Conservation (phyloP, 2,329 filamentous ascomycete species). For the Botryotinia globosa region DNA sequence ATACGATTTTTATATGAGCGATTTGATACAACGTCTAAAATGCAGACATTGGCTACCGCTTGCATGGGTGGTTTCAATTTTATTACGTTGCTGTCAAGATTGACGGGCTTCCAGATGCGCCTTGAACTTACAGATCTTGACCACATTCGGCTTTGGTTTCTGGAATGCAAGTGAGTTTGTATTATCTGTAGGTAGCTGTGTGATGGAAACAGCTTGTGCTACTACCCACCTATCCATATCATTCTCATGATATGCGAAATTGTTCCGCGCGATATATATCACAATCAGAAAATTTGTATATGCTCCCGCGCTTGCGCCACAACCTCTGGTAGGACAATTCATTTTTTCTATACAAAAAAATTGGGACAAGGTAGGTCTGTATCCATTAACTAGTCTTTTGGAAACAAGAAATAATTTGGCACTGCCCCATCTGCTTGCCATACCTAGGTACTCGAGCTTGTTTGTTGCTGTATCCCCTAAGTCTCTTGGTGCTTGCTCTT, state of each 20-base stretch:
- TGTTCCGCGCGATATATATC: neutral
- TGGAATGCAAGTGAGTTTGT: constrained; percentile 8
- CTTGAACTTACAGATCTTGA: neutral
- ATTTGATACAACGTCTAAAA: constrained; percentile 5
- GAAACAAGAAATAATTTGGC: neutral
- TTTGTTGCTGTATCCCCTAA: neutral
- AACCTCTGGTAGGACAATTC: neutral
- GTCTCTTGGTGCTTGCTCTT: neutral
- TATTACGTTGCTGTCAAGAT: neutral
- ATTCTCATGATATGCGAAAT: neutral
- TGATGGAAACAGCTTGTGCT: neutral
- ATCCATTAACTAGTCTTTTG: neutral
- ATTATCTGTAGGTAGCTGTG: neutral
- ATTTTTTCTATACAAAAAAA: neutral
- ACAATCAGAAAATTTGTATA: neutral
- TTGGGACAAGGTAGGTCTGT: neutral
- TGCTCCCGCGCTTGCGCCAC: neutral
- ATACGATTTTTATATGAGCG: constrained; percentile 12
- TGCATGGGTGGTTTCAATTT: neutral
- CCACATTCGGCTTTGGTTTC: neutral
- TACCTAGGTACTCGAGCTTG: neutral
- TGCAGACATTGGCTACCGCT: neutral
- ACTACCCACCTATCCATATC: neutral
- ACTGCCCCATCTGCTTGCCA: neutral
- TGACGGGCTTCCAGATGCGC: neutral